Evolutionary conservation across 1,139 yeast species (phyloP).

Genomic region (Magnusiomyces clavatus): DNA sequence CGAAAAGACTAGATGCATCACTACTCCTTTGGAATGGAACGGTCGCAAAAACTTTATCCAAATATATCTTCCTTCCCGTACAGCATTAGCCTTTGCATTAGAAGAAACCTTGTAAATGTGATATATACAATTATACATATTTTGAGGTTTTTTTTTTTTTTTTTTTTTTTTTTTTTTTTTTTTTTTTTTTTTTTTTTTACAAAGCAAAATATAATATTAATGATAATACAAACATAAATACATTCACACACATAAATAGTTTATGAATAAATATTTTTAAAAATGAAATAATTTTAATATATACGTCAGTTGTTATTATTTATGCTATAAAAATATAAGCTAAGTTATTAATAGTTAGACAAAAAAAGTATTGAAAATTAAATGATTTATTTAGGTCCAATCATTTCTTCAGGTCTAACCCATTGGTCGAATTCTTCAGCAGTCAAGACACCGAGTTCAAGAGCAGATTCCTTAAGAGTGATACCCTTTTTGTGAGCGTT

Average conservation of each 20-base stretch:
- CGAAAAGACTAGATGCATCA: constrained; percentile 39
- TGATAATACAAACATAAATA: not conserved
- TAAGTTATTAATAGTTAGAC: not conserved
- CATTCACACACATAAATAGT: not conserved
- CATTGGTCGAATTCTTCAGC: constrained; percentile 87
- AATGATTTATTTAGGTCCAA: constrained; percentile 56
- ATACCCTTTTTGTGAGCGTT: constrained; percentile 97
- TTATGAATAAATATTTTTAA: not conserved
- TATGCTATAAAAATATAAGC: not conserved
- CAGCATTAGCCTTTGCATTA: constrained; percentile 63
- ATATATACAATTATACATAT: not conserved
- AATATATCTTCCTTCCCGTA: constrained; percentile 77
- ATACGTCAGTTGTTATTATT: not conserved
- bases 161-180: not conserved
- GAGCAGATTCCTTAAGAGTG: constrained; percentile 88
- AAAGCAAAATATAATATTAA: not conserved
- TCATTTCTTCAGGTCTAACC: constrained; percentile 97
- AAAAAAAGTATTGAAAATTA: not conserved
- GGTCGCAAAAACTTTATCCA: constrained; percentile 66
- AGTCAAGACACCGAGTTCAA: constrained; percentile 78
- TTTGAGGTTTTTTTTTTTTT: not conserved
- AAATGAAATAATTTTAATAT: not conserved
- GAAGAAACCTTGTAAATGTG: constrained; percentile 10
- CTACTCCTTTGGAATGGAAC: constrained; percentile 76
- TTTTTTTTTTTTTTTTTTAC: not conserved